Evolutionary conservation across 768 basidiomycete genomes (phyloP), one percentile per base, ranked within the genome.

Genomic region (Pisolithus tinctorius): DNA sequence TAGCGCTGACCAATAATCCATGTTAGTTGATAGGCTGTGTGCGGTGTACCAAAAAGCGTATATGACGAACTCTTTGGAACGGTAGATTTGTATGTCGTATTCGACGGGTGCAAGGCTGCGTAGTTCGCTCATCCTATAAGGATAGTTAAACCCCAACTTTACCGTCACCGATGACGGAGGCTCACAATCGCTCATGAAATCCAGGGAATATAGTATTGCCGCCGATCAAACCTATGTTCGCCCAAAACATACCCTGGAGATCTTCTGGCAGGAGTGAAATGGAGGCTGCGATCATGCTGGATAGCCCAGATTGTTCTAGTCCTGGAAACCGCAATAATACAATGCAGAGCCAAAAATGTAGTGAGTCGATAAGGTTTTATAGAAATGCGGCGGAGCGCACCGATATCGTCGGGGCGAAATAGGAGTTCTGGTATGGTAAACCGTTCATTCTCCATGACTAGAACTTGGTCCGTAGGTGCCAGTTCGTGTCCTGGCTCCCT

Each of bases 161-260:
- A 54, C 23, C 46, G 56, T 47, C 49, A 48, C 39, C 46, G 50
- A 55, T 51, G 36, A 34, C 17, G 43, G 58, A 45, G 36, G 67
- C 88, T 66, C 67, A 95, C 93, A 97, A 68, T 70, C 94, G 72
- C 47, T 76, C 69, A 20, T 77, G 76, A 59, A 97, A 86, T 6
- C 86, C 88, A 40, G 81, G 74, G 57, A 93, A 82, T 58, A 79
- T 80, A 14, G 82, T 81, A 66, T 80, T 86, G 13, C 94, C 94
- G 45, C 94, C 94, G 60, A 93, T 81, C 56, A 95, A 69, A 11
- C 88, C 88, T 54, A 98, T 93, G 66, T 97, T 91, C 31, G 83
- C 82, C 93, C 93, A 98, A 68, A 93, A 96, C 86, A 98, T 82
- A 31, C 91, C 93, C 58, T 84, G 89, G 25, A 94, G 59, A 59